phyloP scores from a whole-genome alignment of 2,329 filamentous ascomycete species.

The Talaromyces sp. region DNA sequence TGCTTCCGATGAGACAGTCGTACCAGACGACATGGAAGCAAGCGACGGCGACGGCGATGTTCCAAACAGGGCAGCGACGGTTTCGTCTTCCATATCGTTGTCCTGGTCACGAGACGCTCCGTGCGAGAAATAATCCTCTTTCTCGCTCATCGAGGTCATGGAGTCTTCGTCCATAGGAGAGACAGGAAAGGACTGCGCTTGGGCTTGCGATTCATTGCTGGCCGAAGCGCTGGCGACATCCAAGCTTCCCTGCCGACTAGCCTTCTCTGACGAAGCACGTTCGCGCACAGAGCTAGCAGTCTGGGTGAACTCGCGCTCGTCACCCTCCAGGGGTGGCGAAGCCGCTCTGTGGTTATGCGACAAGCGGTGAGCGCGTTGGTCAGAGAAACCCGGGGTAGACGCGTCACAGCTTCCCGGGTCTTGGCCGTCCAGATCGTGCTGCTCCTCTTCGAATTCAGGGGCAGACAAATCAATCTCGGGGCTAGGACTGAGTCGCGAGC shows the following conservation, averaged over 20 bases:
- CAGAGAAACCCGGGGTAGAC: conserved; percentile 45
- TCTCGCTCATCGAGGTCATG: conserved; percentile 22
- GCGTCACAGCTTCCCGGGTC: conserved; percentile 52
- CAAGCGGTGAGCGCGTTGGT: conserved; percentile 51
- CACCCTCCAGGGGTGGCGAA: conserved; percentile 84
- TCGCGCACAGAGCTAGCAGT: conserved; percentile 78
- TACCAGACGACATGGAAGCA: conserved; percentile 37
- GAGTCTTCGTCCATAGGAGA: conserved; percentile 27
- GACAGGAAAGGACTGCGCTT: conserved; percentile 22
- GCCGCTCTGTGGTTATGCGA: conserved; percentile 64
- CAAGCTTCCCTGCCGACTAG: conserved; percentile 30
- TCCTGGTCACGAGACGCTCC: conserved; percentile 20
- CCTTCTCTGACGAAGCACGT: conserved; percentile 40
- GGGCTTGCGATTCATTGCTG: conserved; percentile 19
- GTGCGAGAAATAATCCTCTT: conserved; percentile 31
- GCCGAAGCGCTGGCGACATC: conserved; percentile 17
- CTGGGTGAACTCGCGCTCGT: conserved; percentile 95
- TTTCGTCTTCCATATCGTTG: conserved; percentile 28
- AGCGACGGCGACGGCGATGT: conserved; percentile 39
- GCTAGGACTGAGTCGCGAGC: conserved; percentile 72
- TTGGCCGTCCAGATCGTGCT: conserved; percentile 52
- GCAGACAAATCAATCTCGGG: conserved; percentile 90
- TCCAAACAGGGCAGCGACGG: conserved; percentile 32
- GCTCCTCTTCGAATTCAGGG: conserved; percentile 73
- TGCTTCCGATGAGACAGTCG: conserved; percentile 30